These are phyloP conservation scores for Microbotryum lychnidis-dioicae DNA, from an alignment of 1,284 basidiomycete genomes.

Conservation along the genomic window DNA sequence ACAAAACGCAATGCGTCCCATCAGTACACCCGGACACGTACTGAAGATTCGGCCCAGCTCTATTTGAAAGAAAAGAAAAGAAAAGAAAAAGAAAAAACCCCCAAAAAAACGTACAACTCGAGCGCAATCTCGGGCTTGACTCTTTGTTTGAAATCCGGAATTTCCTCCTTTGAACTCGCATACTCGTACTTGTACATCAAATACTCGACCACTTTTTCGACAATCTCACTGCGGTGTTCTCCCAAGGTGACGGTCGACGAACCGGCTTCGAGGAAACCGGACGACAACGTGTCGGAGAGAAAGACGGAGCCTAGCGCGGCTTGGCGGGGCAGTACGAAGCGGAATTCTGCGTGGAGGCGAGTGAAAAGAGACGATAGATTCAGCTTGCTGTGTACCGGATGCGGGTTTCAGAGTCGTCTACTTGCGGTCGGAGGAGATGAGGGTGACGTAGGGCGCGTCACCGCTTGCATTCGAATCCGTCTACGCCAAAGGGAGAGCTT, in stretches of 20 bases:
- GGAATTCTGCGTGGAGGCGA: constrained; percentile 15
- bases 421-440: constrained; percentile 24
- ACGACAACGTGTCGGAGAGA: constrained; percentile 18
- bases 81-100: too few species aligned
- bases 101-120: constrained; percentile 67
- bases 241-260: constrained; percentile 13
- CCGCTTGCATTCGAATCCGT: too few species aligned
- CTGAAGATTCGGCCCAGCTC: too few species aligned
- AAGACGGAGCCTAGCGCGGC: constrained; percentile 25
- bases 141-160: constrained; percentile 68
- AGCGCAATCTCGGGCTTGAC: constrained; percentile 70
- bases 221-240: constrained; percentile 52
- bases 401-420: neutral
- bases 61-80: too few species aligned
- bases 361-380: too few species aligned
- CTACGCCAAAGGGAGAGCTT: too few species aligned
- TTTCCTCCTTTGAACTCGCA: constrained; percentile 54
- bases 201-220: constrained; percentile 75
- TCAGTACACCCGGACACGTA: too few species aligned
- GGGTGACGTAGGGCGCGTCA: constrained; percentile 16
- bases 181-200: constrained; percentile 68
- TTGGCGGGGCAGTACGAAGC: constrained; percentile 24
- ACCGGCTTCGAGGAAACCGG: constrained; percentile 20
- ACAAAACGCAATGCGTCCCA: too few species aligned
- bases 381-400: neutral